A percentile compares a stretch with the other conserved stretches of the same genome.
These are phyloP conservation scores for Recurvomyces mirabilis DNA, from an alignment of 495 filamentous ascomycete genomes.

Conservation along the genomic window DNA sequence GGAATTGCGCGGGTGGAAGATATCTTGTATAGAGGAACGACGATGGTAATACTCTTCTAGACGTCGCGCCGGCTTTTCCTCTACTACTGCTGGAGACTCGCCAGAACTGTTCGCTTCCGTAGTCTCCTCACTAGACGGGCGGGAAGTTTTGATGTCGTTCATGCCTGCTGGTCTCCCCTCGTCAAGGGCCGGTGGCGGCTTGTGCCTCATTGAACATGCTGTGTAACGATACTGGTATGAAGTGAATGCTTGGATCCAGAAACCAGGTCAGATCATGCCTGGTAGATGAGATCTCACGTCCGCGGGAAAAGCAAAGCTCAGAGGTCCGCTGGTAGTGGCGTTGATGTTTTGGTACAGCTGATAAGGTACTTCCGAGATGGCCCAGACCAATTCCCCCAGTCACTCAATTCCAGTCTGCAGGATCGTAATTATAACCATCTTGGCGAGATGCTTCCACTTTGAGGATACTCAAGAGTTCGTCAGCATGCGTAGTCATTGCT, in stretches of 20 bases:
- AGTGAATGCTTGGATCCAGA: background rate
- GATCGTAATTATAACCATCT: too few species aligned
- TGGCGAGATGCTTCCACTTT: too few species aligned
- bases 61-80: background rate
- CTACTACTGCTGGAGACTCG: background rate
- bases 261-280: too few species aligned
- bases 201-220: slow-evolving; percentile 2
- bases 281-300: background rate
- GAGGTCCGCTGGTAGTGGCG: too few species aligned
- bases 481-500: too few species aligned
- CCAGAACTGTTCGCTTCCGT: too few species aligned
- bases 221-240: background rate
- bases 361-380: slow-evolving; percentile 1
- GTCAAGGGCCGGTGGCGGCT: background rate
- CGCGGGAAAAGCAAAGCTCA: too few species aligned
- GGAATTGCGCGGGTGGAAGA: background rate
- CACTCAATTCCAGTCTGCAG: too few species aligned
- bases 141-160: too few species aligned
- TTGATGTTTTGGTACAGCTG: background rate
- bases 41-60: background rate
- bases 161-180: background rate
- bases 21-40: slow-evolving; percentile 19
- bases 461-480: too few species aligned
- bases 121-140: too few species aligned
- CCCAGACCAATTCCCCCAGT: too few species aligned